Evolutionary conservation across 2,329 filamentous ascomycete species (phyloP).

Genomic region (Pseudopithomyces maydicus): DNA sequence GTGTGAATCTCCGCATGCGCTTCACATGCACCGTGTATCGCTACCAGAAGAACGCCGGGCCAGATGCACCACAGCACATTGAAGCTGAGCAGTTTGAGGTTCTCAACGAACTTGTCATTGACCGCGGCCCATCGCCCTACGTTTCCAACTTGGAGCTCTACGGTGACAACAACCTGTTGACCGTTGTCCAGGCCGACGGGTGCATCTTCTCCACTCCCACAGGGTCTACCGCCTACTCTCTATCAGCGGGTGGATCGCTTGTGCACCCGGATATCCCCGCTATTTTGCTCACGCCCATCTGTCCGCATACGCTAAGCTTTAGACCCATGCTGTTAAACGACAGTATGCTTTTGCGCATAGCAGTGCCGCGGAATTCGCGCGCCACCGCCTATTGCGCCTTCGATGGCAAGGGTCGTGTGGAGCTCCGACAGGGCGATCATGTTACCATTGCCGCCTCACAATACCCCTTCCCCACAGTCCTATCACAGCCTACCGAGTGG

Average conservation of each 20-base stretch:
- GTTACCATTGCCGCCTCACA: constrained; percentile 96
- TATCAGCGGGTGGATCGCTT: constrained; percentile 92
- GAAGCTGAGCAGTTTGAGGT: constrained; percentile 98
- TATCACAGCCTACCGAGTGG: constrained; percentile 89
- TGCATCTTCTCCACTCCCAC: constrained; percentile 98
- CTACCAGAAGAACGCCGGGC: constrained; percentile 51
- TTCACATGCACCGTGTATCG: constrained; percentile 98
- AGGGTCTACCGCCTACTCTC: constrained; percentile 86
- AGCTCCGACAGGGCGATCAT: constrained; percentile 90
- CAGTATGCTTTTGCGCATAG: constrained; percentile 87
- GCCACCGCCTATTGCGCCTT: constrained; percentile 97
- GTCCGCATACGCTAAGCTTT: constrained; percentile 95
- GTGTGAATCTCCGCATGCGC: constrained; percentile 96
- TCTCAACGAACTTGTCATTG: constrained; percentile 97
- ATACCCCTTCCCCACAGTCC: constrained; percentile 96
- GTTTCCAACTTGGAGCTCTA: constrained; percentile 97
- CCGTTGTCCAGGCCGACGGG: constrained; percentile 93
- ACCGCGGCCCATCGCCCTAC: constrained; percentile 93
- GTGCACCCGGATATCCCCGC: constrained; percentile 97
- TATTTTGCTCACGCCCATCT: constrained; percentile 95
- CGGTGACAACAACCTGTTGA: constrained; percentile 92
- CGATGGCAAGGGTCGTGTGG: constrained; percentile 93
- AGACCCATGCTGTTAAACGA: constrained; percentile 97
- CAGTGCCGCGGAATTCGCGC: constrained; percentile 81
- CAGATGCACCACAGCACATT: constrained; percentile 66